Evolutionary conservation across 2,329 filamentous ascomycete species (phyloP).

Genomic region (Colletotrichum graminicola): DNA sequence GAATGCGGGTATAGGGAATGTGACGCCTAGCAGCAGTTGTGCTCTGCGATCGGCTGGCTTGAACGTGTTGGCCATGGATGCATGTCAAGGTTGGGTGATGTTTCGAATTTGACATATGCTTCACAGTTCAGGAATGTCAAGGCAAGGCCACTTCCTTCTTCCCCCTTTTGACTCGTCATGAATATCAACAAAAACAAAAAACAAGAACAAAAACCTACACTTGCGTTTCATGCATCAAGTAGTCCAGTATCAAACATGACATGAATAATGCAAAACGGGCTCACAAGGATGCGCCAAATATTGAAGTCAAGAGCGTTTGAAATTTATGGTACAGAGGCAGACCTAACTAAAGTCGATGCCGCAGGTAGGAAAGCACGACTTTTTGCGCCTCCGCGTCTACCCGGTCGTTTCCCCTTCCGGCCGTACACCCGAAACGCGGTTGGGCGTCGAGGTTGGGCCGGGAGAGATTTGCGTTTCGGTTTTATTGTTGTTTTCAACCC

Average conservation of each 20-base stretch:
- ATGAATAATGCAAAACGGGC: not conserved
- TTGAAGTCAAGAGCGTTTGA: conserved; percentile 39
- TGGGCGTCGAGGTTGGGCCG: conserved; percentile 26
- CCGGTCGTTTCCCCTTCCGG: conserved; percentile 22
- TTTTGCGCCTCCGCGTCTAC: conserved; percentile 38
- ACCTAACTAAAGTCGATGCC: conserved; percentile 39
- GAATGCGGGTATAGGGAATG: not conserved
- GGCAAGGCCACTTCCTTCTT: too few species aligned
- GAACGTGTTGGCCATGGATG: too few species aligned
- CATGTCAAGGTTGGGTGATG: too few species aligned
- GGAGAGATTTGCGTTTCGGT: conserved; percentile 17
- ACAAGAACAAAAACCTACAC: too few species aligned
- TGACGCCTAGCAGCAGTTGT: not conserved
- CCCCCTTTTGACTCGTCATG: too few species aligned
- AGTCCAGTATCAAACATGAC: not conserved
- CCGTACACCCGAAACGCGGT: conserved; percentile 16
- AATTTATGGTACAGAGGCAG: conserved; percentile 42
- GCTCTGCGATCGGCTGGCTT: too few species aligned
- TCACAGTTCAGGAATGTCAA: too few species aligned
- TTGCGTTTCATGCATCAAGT: too few species aligned
- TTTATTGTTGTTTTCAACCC: conserved; percentile 22
- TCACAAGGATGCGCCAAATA: not conserved
- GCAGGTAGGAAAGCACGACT: conserved; percentile 34
- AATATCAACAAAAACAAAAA: too few species aligned
- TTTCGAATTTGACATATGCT: too few species aligned